These are phyloP conservation scores for Sindora glabra DNA, from an alignment of 306 rosid genomes.

Conservation along the genomic window DNA sequence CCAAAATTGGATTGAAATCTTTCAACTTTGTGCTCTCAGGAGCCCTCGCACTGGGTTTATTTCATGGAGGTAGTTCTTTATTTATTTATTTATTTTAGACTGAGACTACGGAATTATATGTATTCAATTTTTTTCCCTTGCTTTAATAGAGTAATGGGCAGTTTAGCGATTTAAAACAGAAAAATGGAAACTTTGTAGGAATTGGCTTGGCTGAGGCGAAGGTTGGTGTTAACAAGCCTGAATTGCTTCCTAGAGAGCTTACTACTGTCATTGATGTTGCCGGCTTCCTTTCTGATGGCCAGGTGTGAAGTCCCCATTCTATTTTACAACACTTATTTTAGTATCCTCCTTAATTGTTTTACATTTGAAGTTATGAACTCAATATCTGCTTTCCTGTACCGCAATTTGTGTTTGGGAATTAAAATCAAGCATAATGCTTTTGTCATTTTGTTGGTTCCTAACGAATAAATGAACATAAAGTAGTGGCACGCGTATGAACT, in stretches of 20 bases:
- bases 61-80: constrained; percentile 45
- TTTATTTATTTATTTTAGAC: not conserved
- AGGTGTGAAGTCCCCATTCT: constrained; percentile 32
- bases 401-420: not conserved
- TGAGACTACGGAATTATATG: no score
- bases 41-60: constrained; percentile 54
- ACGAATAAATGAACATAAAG: not conserved
- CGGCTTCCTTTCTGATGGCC: constrained; percentile 93
- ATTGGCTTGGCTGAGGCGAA: constrained; percentile 56
- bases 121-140: not conserved
- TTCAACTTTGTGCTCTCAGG: constrained; percentile 53
- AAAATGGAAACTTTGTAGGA: constrained; percentile 18
- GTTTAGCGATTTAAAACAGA: not conserved
- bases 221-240: constrained; percentile 86
- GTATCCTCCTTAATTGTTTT: no score
- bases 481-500: not conserved
- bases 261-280: constrained; percentile 91
- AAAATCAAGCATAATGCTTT: not conserved
- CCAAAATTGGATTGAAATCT: constrained; percentile 34
- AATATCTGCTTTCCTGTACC: not conserved
- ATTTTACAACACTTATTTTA: no score
- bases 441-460: not conserved
- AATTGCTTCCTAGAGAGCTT: constrained; percentile 79
- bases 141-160: not conserved
- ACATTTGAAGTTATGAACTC: not conserved